Conservation (phyloP, 192 early-diverging fungal genomes). For the Chytriomyces hyalinus region DNA sequence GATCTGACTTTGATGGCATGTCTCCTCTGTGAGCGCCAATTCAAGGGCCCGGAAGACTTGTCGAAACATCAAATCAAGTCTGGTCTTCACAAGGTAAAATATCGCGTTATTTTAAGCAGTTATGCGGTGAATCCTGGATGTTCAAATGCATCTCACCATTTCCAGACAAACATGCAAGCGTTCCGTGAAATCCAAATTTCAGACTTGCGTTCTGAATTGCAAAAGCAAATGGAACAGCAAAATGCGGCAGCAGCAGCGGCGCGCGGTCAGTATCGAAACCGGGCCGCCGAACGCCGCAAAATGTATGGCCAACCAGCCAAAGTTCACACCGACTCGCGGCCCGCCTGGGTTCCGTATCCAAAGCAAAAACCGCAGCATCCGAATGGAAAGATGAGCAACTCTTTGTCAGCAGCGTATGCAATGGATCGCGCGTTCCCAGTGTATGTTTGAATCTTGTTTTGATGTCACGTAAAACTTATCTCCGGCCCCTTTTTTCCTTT, state of each 20-base stretch:
- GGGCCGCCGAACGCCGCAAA: constrained; percentile 68
- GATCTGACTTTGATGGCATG: constrained; percentile 59
- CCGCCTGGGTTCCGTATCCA: constrained; percentile 3
- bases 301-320: constrained; percentile 63
- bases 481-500: not conserved
- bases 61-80: constrained; percentile 61
- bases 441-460: not conserved
- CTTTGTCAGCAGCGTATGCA: constrained; percentile 22
- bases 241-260: constrained; percentile 32
- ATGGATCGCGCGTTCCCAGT: constrained; percentile 21
- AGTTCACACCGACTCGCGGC: not conserved
- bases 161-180: constrained; percentile 38
- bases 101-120: not conserved
- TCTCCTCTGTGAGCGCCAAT: constrained; percentile 65
- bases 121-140: not conserved
- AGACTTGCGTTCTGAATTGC: constrained; percentile 12
- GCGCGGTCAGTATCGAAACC: constrained; percentile 53
- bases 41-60: constrained; percentile 56
- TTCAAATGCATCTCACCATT: not conserved
- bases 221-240: constrained; percentile 18
- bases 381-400: not conserved
- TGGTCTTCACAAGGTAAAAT: constrained; percentile 59
- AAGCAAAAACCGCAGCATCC: not conserved
- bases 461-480: not conserved
- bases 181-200: constrained; percentile 24